Evolutionary conservation across 352 stramenopile species (phyloP).

Genomic region (Phytopythium cucurbitacearum): DNA sequence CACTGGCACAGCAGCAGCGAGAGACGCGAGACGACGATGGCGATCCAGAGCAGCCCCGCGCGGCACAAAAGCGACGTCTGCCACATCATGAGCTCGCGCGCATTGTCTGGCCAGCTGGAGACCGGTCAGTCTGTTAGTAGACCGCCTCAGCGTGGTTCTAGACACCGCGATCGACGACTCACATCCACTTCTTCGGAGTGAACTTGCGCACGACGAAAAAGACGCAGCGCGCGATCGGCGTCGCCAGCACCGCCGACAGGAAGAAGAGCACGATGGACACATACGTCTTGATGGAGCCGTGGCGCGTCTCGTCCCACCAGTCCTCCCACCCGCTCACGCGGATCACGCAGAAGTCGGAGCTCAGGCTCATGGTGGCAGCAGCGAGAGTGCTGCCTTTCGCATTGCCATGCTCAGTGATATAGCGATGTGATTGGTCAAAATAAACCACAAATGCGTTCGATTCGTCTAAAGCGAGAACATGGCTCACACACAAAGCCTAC

Average conservation of each 20-base stretch:
- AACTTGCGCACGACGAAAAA: constrained; percentile 64
- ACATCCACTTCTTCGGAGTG: constrained; percentile 55
- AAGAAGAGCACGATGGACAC: constrained; percentile 75
- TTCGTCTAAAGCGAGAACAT: constrained; percentile 19
- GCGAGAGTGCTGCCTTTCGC: neutral
- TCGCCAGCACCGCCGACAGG: constrained; percentile 64
- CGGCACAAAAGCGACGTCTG: constrained; percentile 66
- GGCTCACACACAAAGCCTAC: constrained; percentile 6
- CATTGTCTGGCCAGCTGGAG: constrained; percentile 63
- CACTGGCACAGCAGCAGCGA: constrained; percentile 60
- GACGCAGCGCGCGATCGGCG: constrained; percentile 59
- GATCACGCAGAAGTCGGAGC: constrained; percentile 41
- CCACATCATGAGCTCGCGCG: constrained; percentile 64
- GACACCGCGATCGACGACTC: constrained; percentile 7
- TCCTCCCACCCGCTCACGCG: constrained; percentile 39
- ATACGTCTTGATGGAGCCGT: constrained; percentile 50
- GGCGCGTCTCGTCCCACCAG: constrained; percentile 56
- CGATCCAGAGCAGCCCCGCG: constrained; percentile 63
- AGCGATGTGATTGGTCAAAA: constrained; percentile 10
- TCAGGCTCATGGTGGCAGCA: constrained; percentile 6
- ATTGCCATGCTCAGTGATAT: neutral
- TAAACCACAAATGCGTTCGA: constrained; percentile 13
- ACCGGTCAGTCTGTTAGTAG: neutral
- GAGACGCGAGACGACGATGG: constrained; percentile 49
- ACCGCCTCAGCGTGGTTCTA: neutral